These are phyloP conservation scores for Pichia norvegensis DNA, from an alignment of 1,139 yeast species.

Conservation along the genomic window DNA sequence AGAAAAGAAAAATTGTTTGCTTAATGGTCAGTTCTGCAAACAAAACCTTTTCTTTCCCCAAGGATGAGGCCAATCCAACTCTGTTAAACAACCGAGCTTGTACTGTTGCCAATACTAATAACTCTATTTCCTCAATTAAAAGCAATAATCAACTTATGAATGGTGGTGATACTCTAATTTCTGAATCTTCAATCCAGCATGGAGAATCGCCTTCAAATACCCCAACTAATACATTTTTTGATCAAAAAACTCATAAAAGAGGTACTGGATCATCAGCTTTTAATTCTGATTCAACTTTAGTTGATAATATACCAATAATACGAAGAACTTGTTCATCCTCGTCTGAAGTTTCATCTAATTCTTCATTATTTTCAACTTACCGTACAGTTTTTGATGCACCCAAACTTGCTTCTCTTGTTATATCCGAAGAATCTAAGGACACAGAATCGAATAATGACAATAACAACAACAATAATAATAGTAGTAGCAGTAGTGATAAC, in stretches of 20 bases:
- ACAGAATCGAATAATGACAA: neutral
- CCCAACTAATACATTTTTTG: neutral
- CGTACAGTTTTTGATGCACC: conserved; percentile 1
- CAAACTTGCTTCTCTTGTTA: conserved; percentile 3
- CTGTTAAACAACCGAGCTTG: neutral
- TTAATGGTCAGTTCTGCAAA: neutral
- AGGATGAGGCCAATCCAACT: neutral
- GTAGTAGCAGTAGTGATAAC: too few species aligned
- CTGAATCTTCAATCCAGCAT: neutral
- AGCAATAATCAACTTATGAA: too few species aligned
- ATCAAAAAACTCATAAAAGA: conserved; percentile 5
- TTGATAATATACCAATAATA: conserved; percentile 1
- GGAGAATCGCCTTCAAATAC: neutral
- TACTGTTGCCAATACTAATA: neutral
- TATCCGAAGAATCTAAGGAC: neutral
- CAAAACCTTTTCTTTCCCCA: neutral
- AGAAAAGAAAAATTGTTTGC: neutral
- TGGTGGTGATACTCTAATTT: too few species aligned
- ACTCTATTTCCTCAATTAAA: neutral
- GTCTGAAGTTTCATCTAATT: conserved; percentile 5
- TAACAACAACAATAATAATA: neutral
- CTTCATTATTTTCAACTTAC: neutral
- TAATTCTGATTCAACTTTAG: conserved; percentile 13
- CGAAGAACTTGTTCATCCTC: conserved; percentile 3
- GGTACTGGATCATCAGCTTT: conserved; percentile 7